Base-by-base conservation (phyloP, 495 filamentous ascomycete genomes). In the Patellaria atrata region DNA sequence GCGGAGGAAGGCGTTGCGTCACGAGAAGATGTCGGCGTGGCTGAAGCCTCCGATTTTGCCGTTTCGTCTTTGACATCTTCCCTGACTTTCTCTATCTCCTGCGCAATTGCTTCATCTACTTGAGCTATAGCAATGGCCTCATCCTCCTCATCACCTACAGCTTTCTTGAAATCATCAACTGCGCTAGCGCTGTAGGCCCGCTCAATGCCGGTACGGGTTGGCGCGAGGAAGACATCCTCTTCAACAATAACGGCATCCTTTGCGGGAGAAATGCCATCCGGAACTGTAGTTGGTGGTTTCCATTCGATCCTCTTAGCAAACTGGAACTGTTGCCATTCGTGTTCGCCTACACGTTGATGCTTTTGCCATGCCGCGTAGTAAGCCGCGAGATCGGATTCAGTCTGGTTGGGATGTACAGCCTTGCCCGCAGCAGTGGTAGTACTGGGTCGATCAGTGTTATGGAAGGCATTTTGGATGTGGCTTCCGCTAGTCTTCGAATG, bases 271-370 rank as follows among this genome's bases (percentile, higher is more conserved):
- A 60, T 59, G 13, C 54, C 59, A n/a, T 73, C 67, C 14, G 73
- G 66, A 11, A 65, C 56, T 8, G 64, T 53, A 20, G 48, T 51
- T 28, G 54, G 48, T 28, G 56, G 76, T 59, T 84, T 80, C 82
- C 84, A 91, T 48, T 82, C 85, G 54, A 94, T 83, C 25, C 73
- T 67, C 52, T 81, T 76, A 19, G 73, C 73, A 56, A 86, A 82
- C 56, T 93, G 83, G 44, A 84, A 85, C 56, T 92, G 84, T 22
- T 73, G 76, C 82, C 82, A 93, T 52, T 92, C 84, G 44, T 77
- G 73, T 21, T 79, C 77, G 14, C 77, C 77, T 14, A 55, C 64
- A 13, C 62, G 73, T 56, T 87, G 73, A 34, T 74, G 70, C 51
- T 79, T 77, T 53, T 81, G 82, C 64, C 85, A 81, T 23, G 84